These are phyloP conservation scores for Backusella parvicylindrica DNA, from an alignment of 192 early-diverging fungal genomes.

Conservation along the genomic window DNA sequence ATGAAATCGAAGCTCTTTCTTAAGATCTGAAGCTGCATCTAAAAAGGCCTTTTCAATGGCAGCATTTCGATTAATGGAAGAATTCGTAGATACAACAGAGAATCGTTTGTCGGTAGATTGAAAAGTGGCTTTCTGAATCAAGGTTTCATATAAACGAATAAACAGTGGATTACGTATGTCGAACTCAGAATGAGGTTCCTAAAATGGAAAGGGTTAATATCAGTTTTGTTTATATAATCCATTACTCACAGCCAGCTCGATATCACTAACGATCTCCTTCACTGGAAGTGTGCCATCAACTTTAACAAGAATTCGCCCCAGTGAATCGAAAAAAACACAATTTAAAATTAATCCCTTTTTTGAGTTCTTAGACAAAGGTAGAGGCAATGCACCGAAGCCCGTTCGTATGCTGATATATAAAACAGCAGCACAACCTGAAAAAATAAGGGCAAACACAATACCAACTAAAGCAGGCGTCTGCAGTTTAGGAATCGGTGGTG, in stretches of 20 bases:
- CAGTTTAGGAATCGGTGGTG: constrained; percentile 11
- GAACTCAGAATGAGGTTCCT: constrained; percentile 11
- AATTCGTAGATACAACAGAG: background rate
- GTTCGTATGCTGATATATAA: constrained; percentile 9
- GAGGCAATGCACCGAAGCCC: background rate
- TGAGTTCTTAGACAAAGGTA: background rate
- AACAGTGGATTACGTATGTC: constrained; percentile 6
- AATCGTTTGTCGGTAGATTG: background rate
- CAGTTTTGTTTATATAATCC: background rate
- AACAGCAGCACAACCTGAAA: constrained; percentile 10
- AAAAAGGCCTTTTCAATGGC: constrained; percentile 9
- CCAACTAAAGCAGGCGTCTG: constrained; percentile 10
- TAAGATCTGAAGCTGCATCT: background rate
- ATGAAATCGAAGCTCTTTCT: background rate
- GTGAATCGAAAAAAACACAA: constrained; percentile 27
- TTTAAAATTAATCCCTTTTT: constrained; percentile 28
- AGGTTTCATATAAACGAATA: constrained; percentile 12
- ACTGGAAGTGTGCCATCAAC: constrained; percentile 36
- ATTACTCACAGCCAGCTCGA: constrained; percentile 18
- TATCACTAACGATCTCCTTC: constrained; percentile 25
- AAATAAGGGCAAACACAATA: constrained; percentile 20
- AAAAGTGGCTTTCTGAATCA: background rate
- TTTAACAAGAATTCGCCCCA: constrained; percentile 34
- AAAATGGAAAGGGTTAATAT: background rate
- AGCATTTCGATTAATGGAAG: background rate